These are phyloP conservation scores for Xylaria sp. DNA, from an alignment of 2,329 filamentous ascomycete species.

Conservation along the genomic window DNA sequence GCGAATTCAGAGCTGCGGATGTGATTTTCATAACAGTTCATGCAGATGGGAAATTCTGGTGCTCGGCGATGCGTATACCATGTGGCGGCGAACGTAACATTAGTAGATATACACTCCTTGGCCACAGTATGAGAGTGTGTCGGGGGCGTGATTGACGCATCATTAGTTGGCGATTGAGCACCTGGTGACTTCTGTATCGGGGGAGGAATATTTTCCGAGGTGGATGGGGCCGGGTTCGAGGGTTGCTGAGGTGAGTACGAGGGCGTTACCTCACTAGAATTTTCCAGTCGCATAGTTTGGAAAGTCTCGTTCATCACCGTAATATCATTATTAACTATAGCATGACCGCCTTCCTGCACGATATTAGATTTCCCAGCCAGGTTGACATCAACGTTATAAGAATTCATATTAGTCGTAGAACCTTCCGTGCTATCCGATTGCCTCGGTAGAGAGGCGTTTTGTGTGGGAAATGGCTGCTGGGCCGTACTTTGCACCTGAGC, in stretches of 20 bases:
- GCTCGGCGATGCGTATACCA: constrained; percentile 28
- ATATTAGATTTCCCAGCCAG: neutral
- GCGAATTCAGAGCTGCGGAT: constrained; percentile 21
- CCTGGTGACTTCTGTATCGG: neutral
- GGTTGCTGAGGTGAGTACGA: neutral
- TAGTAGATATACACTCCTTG: constrained; percentile 23
- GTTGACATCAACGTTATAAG: neutral
- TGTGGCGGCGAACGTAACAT: constrained; percentile 15
- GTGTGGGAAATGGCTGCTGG: neutral
- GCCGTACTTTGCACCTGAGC: neutral
- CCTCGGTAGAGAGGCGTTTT: neutral
- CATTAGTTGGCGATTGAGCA: neutral
- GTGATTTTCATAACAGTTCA: constrained; percentile 23
- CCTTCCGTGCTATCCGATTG: too few relatives aligned
- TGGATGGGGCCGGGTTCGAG: neutral
- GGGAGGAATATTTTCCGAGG: neutral
- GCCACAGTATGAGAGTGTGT: constrained; percentile 1
- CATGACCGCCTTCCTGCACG: neutral
- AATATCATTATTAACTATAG: neutral
- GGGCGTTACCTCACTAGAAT: neutral
- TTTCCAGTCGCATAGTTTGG: constrained; percentile 17
- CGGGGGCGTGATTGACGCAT: neutral
- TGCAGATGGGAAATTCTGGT: constrained; percentile 24
- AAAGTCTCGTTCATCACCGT: constrained; percentile 8
- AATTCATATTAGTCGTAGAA: neutral